Conservation (phyloP, 306 rosid species). For the Echinosophora koreensis region DNA sequence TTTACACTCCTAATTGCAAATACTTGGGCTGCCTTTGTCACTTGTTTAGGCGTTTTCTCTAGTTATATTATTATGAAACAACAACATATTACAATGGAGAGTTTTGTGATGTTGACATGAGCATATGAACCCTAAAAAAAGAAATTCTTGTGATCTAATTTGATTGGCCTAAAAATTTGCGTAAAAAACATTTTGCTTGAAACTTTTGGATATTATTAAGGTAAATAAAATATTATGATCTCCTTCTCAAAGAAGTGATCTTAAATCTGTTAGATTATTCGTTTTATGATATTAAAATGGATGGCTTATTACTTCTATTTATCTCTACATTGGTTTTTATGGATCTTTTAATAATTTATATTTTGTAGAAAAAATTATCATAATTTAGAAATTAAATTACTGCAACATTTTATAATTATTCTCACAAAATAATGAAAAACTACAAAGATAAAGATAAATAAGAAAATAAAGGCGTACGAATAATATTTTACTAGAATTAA, state of each 20-base stretch:
- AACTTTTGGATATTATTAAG: not conserved
- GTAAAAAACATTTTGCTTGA: not conserved
- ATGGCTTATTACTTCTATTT: too few relatives aligned
- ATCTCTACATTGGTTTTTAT: too few relatives aligned
- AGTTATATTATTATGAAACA: not conserved
- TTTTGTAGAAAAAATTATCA: too few relatives aligned
- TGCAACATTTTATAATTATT: too few relatives aligned
- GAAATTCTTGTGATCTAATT: not conserved
- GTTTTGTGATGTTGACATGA: not conserved
- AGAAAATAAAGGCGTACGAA: too few relatives aligned
- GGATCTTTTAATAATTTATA: too few relatives aligned
- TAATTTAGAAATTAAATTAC: too few relatives aligned
- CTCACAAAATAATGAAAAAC: too few relatives aligned
- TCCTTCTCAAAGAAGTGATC: not conserved
- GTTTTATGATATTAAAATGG: too few relatives aligned
- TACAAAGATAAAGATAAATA: too few relatives aligned
- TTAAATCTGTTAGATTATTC: not conserved
- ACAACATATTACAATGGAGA: not conserved
- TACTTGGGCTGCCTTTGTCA: slow-evolving; percentile 27
- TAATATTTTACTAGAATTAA: not conserved
- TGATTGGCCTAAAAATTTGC: not conserved
- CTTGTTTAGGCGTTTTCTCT: slow-evolving; percentile 19
- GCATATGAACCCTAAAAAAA: not conserved
- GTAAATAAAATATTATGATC: not conserved
- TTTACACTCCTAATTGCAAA: too few relatives aligned